phyloP scores from a whole-genome alignment of 2,329 filamentous ascomycete species.

The Clarireedia hainanense region DNA sequence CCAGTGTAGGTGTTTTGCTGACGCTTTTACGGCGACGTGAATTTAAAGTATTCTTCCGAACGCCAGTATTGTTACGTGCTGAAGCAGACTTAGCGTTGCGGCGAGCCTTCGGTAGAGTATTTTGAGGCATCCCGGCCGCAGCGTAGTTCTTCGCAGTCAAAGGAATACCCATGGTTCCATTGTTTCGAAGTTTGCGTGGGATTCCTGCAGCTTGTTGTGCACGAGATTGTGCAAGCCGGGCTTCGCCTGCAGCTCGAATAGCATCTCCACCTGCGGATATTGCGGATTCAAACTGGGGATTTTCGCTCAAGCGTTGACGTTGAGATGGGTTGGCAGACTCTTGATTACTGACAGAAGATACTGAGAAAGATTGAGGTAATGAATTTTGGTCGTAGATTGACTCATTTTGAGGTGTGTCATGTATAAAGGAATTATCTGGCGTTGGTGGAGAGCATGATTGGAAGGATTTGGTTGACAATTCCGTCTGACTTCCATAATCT shows the following conservation, averaged over 20 bases:
- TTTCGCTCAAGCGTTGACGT: conserved; percentile 3
- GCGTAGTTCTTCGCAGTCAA: conserved; percentile 6
- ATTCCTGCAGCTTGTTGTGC: conserved; percentile 5
- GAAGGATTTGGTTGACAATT: not conserved
- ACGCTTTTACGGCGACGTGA: too few relatives aligned
- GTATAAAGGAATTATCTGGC: not conserved
- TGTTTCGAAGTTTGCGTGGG: not conserved
- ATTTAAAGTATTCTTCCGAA: too few relatives aligned
- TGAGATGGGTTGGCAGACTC: not conserved
- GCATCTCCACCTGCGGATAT: not conserved
- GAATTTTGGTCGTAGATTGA: not conserved
- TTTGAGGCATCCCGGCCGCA: conserved; percentile 5
- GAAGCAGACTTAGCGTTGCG: too few relatives aligned
- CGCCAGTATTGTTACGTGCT: too few relatives aligned
- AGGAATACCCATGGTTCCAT: conserved; percentile 4
- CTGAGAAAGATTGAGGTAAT: not conserved
- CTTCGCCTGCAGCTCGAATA: not conserved
- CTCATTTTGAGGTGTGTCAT: not conserved
- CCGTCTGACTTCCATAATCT: not conserved
- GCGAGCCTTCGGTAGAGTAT: too few relatives aligned
- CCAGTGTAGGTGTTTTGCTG: too few relatives aligned
- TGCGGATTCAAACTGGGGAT: conserved; percentile 3
- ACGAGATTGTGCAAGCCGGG: not conserved
- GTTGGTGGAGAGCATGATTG: too few relatives aligned
- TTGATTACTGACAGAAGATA: not conserved